Conservation (phyloP, 306 rosid species). For the Cercis canadensis region DNA sequence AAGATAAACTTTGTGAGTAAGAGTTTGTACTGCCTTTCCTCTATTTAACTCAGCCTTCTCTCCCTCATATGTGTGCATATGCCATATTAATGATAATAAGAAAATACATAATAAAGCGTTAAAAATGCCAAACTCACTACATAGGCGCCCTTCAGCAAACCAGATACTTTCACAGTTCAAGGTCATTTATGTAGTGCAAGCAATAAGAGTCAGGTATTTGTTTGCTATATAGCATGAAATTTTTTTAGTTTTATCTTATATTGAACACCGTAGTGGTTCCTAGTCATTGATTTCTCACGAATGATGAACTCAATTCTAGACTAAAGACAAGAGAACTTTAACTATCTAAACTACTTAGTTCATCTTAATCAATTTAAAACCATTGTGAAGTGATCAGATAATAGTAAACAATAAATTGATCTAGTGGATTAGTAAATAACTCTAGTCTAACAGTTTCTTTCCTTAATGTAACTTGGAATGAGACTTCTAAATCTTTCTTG, state of each 20-base stretch:
- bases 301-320: constrained; percentile 12
- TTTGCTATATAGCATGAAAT: not conserved
- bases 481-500: constrained; percentile 75
- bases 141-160: no score
- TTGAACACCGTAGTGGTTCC: not conserved
- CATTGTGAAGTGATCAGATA: not conserved
- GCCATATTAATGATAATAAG: no score
- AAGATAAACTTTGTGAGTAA: constrained; percentile 1
- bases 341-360: constrained; percentile 18
- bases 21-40: constrained; percentile 16
- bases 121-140: no score
- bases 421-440: no score
- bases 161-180: no score
- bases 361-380: constrained; percentile 21
- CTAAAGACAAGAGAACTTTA: not conserved
- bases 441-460: constrained; percentile 16
- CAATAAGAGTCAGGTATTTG: no score
- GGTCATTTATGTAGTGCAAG: no score
- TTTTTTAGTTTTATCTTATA: not conserved
- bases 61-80: no score
- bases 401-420: no score
- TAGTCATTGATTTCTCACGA: not conserved
- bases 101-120: no score
- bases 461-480: constrained; percentile 62
- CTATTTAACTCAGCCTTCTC: not conserved